Percentiles rank a stretch among this genome's conserved stretches.
phyloP scores from a whole-genome alignment of 139 green algal species.

The Auxenochlorella pyrenoidosa region DNA sequence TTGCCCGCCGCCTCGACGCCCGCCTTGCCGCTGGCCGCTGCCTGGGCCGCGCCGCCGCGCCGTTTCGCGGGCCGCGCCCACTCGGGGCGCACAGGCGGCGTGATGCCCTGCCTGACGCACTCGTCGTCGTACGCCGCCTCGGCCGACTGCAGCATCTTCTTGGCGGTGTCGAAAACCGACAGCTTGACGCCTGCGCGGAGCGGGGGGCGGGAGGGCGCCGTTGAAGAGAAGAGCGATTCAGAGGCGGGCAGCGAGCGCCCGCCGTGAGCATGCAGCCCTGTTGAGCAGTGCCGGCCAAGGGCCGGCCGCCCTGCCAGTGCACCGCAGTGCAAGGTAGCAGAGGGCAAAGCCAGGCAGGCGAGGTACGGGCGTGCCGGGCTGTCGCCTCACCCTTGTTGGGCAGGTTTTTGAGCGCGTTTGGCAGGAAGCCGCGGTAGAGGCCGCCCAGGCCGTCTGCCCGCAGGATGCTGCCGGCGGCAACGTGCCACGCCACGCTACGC shows the following conservation, averaged over 20 bases:
- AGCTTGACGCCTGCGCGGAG: conserved; percentile 61
- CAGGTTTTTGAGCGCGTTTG: conserved; percentile 86
- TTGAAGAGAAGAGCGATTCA: no score
- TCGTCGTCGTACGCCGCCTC: conserved; percentile 59
- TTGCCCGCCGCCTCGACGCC: no score
- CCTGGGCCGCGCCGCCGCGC: not conserved
- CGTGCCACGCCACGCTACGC: conserved; percentile 6
- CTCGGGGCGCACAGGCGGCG: not conserved
- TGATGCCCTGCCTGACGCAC: not conserved
- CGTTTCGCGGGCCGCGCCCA: not conserved
- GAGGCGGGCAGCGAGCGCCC: not conserved
- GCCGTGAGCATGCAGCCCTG: not conserved
- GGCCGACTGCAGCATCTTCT: conserved; percentile 45
- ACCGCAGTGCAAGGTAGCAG: not conserved
- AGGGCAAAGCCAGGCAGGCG: not conserved
- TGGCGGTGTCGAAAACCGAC: conserved; percentile 68
- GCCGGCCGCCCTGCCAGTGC: no score
- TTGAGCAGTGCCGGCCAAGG: not conserved
- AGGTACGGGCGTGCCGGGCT: no score
- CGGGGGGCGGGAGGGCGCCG: not conserved
- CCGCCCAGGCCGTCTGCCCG: conserved; percentile 57
- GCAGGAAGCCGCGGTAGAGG: conserved; percentile 85
- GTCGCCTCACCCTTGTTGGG: conserved; percentile 86
- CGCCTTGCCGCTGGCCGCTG: no score
- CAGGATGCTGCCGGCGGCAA: conserved; percentile 39